These are phyloP conservation scores for Cokeromyces recurvatus DNA, from an alignment of 371 early-diverging fungal genomes.

Conservation along the genomic window DNA sequence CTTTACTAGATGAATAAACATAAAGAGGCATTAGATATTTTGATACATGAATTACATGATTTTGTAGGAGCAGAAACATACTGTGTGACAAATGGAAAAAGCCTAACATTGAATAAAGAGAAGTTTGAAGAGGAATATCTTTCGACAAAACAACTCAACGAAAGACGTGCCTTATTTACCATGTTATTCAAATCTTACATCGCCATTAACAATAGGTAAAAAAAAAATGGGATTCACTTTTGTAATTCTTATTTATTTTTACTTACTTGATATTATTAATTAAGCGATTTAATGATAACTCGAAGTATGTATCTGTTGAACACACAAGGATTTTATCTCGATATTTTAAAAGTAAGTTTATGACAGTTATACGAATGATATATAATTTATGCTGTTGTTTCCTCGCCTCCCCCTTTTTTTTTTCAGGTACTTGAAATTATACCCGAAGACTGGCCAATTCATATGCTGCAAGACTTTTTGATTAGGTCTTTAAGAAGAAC, in stretches of 20 bases:
- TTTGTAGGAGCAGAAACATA: conserved; percentile 65
- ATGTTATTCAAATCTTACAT: conserved; percentile 40
- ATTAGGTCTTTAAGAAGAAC: conserved; percentile 48
- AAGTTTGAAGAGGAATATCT: conserved; percentile 4
- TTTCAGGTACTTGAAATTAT: conserved; percentile 53
- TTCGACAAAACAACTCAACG: conserved; percentile 15
- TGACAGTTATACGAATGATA: background rate
- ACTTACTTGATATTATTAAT: background rate
- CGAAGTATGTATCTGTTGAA: conserved; percentile 54
- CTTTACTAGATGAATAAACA: conserved; percentile 47
- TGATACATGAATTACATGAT: conserved; percentile 55
- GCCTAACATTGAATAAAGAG: conserved; percentile 19
- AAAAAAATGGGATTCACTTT: background rate
- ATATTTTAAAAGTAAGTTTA: conserved; percentile 48
- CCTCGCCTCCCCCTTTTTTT: no score
- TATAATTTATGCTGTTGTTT: no score
- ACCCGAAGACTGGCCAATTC: conserved; percentile 64
- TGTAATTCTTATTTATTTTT: no score
- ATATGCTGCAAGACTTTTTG: conserved; percentile 53
- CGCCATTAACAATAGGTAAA: conserved; percentile 28
- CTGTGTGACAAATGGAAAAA: conserved; percentile 53
- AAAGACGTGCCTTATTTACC: conserved; percentile 30
- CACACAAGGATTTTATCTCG: conserved; percentile 59
- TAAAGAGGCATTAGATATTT: conserved; percentile 45
- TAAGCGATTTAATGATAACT: conserved; percentile 37